Percentiles rank a stretch among this genome's conserved stretches.
Evolutionary conservation across 768 basidiomycete species (phyloP).

Genomic region (Psilocybe cyanescens): DNA sequence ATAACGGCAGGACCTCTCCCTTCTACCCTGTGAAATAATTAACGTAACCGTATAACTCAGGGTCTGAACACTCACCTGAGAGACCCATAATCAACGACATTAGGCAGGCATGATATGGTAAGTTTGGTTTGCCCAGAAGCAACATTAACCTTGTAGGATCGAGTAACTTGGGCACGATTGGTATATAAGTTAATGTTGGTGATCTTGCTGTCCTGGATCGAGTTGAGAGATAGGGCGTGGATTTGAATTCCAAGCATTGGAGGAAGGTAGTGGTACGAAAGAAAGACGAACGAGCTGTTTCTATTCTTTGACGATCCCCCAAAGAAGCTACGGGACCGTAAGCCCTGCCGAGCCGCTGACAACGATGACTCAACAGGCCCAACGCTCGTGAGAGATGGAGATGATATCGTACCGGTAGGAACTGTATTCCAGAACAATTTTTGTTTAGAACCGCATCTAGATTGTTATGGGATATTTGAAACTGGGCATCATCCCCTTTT

Average conservation of each 20-base stretch:
- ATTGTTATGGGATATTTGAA: too few species aligned
- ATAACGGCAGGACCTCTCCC: slow-evolving; percentile 44
- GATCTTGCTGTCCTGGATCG: slow-evolving; percentile 31
- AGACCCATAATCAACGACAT: slow-evolving; percentile 36
- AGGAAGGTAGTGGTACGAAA: neutral
- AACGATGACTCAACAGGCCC: too few species aligned
- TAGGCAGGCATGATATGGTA: slow-evolving; percentile 36
- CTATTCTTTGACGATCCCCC: too few species aligned
- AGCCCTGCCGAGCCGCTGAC: too few species aligned
- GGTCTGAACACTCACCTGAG: slow-evolving; percentile 31
- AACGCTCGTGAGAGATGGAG: too few species aligned
- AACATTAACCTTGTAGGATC: slow-evolving; percentile 31
- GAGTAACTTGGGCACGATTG: slow-evolving; percentile 37
- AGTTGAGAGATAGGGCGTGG: slow-evolving; percentile 19
- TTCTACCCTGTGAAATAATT: slow-evolving; percentile 35
- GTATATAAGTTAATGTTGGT: slow-evolving; percentile 33
- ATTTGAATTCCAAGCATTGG: neutral
- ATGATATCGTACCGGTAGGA: too few species aligned
- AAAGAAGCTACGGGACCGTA: too few species aligned
- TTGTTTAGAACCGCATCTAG: too few species aligned
- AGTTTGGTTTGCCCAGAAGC: slow-evolving; percentile 41
- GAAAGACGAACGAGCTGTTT: too few species aligned
- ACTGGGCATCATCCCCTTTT: too few species aligned
- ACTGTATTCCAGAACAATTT: too few species aligned
- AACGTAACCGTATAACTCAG: neutral